Conservation (phyloP, 2,329 filamentous ascomycete genomes). For the Colletotrichum liaoningense region DNA sequence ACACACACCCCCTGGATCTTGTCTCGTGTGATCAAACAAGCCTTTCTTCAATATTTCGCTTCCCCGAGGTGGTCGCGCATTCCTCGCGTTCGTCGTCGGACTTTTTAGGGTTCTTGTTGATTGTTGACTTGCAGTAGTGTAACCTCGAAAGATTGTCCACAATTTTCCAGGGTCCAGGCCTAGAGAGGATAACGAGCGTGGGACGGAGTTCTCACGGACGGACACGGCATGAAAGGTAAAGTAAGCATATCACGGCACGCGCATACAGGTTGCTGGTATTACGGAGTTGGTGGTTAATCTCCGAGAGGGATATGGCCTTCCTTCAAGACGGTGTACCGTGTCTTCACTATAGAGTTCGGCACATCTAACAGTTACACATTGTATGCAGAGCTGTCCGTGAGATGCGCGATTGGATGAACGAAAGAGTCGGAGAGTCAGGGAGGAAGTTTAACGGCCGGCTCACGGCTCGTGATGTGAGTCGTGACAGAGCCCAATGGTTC, state of each 20-base stretch:
- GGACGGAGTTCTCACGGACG: background rate
- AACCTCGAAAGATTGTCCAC: background rate
- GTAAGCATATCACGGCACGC: background rate
- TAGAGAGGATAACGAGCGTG: background rate
- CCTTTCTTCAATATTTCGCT: background rate
- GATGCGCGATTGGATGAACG: background rate
- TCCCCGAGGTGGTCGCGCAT: background rate
- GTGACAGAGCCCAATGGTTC: no score
- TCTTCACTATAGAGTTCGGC: background rate
- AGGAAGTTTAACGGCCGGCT: background rate
- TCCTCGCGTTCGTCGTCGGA: background rate
- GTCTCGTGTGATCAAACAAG: background rate
- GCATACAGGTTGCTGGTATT: background rate
- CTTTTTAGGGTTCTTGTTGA: background rate
- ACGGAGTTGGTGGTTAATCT: background rate
- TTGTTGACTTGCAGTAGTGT: conserved; percentile 11
- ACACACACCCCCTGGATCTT: no score
- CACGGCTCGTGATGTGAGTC: background rate
- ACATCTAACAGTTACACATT: background rate
- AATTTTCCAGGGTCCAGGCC: conserved; percentile 13
- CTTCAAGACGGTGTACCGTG: background rate
- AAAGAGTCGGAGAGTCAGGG: background rate
- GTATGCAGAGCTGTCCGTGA: background rate
- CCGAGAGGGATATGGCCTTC: background rate
- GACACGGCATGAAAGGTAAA: background rate